A percentile compares a stretch with the other conserved stretches of the same genome.
Conservation (phyloP, 1,139 yeast genomes). For the Geotrichum carabidarum region DNA sequence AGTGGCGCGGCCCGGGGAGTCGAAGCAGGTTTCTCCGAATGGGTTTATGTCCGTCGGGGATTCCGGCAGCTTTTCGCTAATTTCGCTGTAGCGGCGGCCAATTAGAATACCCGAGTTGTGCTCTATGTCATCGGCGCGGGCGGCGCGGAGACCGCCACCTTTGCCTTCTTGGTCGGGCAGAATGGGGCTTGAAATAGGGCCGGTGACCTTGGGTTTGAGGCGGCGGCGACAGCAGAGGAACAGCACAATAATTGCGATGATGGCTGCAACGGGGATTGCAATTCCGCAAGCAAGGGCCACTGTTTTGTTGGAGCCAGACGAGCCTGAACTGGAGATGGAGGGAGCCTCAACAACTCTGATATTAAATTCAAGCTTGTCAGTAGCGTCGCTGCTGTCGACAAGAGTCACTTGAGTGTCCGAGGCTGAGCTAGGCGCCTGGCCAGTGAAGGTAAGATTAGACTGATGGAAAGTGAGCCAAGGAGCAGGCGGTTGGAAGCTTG, state of each 20-base stretch:
- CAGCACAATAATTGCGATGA: slow-evolving; percentile 47
- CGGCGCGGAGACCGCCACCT: slow-evolving; percentile 22
- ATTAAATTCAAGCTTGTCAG: slow-evolving; percentile 36
- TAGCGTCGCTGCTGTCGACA: slow-evolving; percentile 36
- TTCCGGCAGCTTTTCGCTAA: not conserved
- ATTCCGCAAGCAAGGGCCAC: slow-evolving; percentile 86
- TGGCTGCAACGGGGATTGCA: slow-evolving; percentile 60
- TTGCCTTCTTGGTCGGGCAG: slow-evolving; percentile 25
- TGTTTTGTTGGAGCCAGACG: slow-evolving; percentile 40
- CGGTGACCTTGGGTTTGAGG: slow-evolving; percentile 29
- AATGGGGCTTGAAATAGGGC: slow-evolving; percentile 30
- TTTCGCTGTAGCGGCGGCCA: not conserved
- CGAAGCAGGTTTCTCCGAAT: not conserved
- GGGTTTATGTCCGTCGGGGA: too few relatives aligned
- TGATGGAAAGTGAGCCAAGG: slow-evolving; percentile 15
- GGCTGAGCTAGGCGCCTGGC: slow-evolving; percentile 14
- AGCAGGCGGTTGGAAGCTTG: slow-evolving; percentile 3
- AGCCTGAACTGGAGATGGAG: slow-evolving; percentile 24
- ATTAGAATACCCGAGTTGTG: slow-evolving; percentile 2
- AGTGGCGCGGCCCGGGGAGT: slow-evolving; percentile 15
- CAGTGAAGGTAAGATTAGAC: slow-evolving; percentile 14
- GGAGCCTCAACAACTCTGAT: slow-evolving; percentile 29
- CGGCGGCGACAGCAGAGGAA: slow-evolving; percentile 46
- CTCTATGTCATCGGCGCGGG: slow-evolving; percentile 18
- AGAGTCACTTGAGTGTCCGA: slow-evolving; percentile 13